Evolutionary conservation across 1,284 basidiomycete genomes (phyloP).

Genomic region (Mycena citricolor): DNA sequence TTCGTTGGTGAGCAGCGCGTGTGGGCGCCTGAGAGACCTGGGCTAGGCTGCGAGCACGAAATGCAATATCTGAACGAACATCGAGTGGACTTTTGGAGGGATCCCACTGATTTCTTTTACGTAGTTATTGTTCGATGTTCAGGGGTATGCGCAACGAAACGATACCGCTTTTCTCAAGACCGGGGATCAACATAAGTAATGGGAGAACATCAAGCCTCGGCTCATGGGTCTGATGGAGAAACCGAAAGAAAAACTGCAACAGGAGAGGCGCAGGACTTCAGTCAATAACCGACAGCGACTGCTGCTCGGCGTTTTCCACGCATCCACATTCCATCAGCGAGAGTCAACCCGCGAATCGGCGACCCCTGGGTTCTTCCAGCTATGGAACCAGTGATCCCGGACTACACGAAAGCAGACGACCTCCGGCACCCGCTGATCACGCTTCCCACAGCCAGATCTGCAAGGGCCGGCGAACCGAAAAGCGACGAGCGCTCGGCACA

Average conservation of each 20-base stretch:
- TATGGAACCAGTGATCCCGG: slow-evolving; percentile 18
- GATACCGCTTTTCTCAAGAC: not conserved
- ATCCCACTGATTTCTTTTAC: slow-evolving; percentile 1
- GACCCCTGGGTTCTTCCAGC: slow-evolving; percentile 20
- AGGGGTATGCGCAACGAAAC: slow-evolving; percentile 7
- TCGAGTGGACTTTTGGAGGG: too few relatives aligned
- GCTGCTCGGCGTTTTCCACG: slow-evolving; percentile 15
- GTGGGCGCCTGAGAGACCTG: slow-evolving; percentile 16
- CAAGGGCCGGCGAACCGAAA: slow-evolving; percentile 22
- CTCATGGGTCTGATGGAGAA: slow-evolving; percentile 17
- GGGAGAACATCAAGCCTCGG: slow-evolving; percentile 16
- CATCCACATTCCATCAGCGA: slow-evolving; percentile 9
- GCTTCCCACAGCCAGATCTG: slow-evolving; percentile 18
- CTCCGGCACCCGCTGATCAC: slow-evolving; percentile 14
- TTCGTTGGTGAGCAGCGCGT: too few relatives aligned
- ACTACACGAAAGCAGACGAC: slow-evolving; percentile 20
- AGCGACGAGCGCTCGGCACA: slow-evolving; percentile 12
- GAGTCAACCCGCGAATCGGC: slow-evolving; percentile 15
- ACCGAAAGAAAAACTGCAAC: slow-evolving; percentile 14
- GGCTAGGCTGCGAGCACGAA: slow-evolving; percentile 23
- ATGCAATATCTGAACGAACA: slow-evolving; percentile 20
- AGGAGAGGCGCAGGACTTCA: slow-evolving; percentile 19
- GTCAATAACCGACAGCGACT: slow-evolving; percentile 22
- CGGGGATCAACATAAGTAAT: slow-evolving; percentile 6
- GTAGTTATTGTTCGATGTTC: slow-evolving; percentile 12